Conservation (phyloP, 371 early-diverging fungal genomes). For the Choanephora cucurbitarum region DNA sequence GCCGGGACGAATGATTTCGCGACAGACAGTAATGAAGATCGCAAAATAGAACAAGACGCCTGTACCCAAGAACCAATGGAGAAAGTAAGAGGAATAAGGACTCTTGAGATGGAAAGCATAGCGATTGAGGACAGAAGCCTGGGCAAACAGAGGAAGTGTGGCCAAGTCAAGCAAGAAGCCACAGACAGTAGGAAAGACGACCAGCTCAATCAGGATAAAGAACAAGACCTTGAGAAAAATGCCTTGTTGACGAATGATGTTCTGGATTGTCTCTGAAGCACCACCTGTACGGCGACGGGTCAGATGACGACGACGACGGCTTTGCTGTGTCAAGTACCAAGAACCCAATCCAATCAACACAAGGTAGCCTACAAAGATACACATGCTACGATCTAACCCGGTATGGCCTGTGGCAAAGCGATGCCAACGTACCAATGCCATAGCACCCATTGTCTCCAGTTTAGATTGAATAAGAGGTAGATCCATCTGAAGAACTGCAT, state of each 20-base stretch:
- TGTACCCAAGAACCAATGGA: slow-evolving; percentile 93
- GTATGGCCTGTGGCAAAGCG: slow-evolving; percentile 49
- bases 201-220: slow-evolving; percentile 85
- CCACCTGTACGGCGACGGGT: background rate
- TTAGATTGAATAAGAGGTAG: slow-evolving; percentile 25
- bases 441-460: slow-evolving; percentile 13
- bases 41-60: slow-evolving; percentile 93
- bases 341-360: slow-evolving; percentile 48
- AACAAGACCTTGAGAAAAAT: slow-evolving; percentile 70
- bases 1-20: slow-evolving; percentile 85
- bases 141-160: slow-evolving; percentile 75
- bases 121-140: slow-evolving; percentile 61
- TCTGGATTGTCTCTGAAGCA: slow-evolving; percentile 35
- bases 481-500: slow-evolving; percentile 10
- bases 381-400: slow-evolving; percentile 48
- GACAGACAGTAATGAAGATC: slow-evolving; percentile 76
- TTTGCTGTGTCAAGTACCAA: slow-evolving; percentile 49
- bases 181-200: slow-evolving; percentile 85
- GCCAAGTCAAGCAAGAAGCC: slow-evolving; percentile 86
- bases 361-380: slow-evolving; percentile 50
- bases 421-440: slow-evolving; percentile 45
- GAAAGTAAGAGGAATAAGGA: slow-evolving; percentile 72
- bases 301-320: background rate
- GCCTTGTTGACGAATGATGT: slow-evolving; percentile 61
- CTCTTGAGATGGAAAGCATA: slow-evolving; percentile 58